A percentile compares a stretch with the other conserved stretches of the same genome.
Evolutionary conservation across 306 rosid genomes (phyloP).

Genomic region (Malus sieversii): DNA sequence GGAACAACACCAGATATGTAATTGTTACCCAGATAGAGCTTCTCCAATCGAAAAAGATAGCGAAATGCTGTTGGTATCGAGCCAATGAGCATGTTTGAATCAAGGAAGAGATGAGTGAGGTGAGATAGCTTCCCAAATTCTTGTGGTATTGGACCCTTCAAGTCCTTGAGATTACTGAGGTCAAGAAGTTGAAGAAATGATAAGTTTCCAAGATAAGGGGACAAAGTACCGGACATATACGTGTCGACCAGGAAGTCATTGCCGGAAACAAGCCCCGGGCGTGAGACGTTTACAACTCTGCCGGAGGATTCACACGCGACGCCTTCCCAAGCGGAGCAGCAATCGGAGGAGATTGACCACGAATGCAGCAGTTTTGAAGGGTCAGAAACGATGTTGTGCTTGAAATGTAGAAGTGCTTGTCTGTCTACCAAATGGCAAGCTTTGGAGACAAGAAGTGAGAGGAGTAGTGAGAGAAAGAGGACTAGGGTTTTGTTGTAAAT

Average conservation of each 20-base stretch:
- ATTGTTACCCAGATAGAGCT: conserved; percentile 38
- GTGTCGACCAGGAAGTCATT: conserved; percentile 35
- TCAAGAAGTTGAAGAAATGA: conserved; percentile 38
- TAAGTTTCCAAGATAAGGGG: conserved; percentile 64
- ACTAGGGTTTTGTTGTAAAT: conserved; percentile 3
- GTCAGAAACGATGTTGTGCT: conserved; percentile 37
- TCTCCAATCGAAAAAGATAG: conserved; percentile 24
- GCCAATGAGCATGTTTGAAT: conserved; percentile 40
- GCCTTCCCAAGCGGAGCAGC: conserved; percentile 60
- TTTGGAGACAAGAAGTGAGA: conserved; percentile 14
- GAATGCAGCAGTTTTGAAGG: conserved; percentile 43
- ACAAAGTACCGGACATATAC: conserved; percentile 42
- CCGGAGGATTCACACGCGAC: conserved; percentile 40
- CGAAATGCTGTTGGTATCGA: conserved; percentile 28
- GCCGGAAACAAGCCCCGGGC: conserved; percentile 20
- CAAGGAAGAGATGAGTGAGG: conserved; percentile 38
- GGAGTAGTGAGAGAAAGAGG: conserved; percentile 6
- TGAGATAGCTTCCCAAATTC: conserved; percentile 32
- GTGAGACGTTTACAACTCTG: conserved; percentile 41
- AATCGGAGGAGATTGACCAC: conserved; percentile 49
- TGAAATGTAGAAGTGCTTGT: conserved; percentile 51
- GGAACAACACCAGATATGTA: conserved; percentile 33
- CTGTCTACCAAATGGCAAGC: conserved; percentile 42
- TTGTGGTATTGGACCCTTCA: conserved; percentile 47
- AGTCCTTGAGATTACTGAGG: conserved; percentile 39